Evolutionary conservation across 1,284 basidiomycete species (phyloP), one percentile per base, ranked within the genome.

Genomic region (Sparassis latifolia): DNA sequence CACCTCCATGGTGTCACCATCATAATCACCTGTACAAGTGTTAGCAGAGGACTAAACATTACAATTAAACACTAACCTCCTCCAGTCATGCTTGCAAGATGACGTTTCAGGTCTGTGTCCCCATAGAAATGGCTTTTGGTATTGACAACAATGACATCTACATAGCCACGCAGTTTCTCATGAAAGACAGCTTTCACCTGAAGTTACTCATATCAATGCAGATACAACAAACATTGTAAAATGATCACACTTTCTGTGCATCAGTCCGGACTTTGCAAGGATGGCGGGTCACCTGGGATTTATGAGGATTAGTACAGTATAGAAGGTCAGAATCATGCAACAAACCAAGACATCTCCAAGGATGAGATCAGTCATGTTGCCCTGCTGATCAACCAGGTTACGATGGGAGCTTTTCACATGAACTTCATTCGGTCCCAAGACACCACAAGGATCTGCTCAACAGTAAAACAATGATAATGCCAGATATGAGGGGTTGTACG

Each of bases 251-350:
- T 62, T 73, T 75, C 51, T 73, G 71, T 0, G 72, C 64, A 54
- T 77, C 75, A 2, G 67, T 70, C 1, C 73, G 71, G 0, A 76
- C 60, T 51, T 76, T 76, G 59, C 74, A 76, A 2, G 75, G 75
- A 55, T 72, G 71, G 6, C 75, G 61, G 5, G 71, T 74, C 9
- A 74, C 66, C 74, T 70, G 45, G 51, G 28, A 28, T 12, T 20
- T 12, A 20, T 27, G 20, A 38, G 38, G n/a, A 30, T 28, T 3
- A 40, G 10, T 2, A 42, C 9, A 7, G 28, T 42, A 45, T 42
- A 28, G 12, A 5, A 47, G 3, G 7, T n/a, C 39, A 30, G 10
- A 41, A 2, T 38, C 42, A n/a, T 31, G 29, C 33, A n/a, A 62
- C 69, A 33, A 44, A 73, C 71, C 53, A 74, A 55, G 6, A 74